phyloP scores from a whole-genome alignment of 768 basidiomycete species.

The Podaxis sp. region DNA sequence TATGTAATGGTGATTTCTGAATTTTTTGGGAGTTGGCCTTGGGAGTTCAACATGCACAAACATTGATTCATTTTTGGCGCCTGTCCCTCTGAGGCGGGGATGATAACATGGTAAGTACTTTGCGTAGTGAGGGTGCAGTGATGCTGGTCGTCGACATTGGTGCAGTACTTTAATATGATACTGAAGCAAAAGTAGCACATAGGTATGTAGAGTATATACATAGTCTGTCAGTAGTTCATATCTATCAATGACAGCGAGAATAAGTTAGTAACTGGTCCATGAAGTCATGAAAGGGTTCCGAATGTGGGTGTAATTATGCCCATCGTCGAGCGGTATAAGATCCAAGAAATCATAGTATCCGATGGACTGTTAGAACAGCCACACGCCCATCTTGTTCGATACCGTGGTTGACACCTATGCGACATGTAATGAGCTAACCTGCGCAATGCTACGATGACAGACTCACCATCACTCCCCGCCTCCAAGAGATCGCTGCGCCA shows the following conservation, averaged over 20 bases:
- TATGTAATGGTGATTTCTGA: not conserved
- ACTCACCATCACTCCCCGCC: not conserved
- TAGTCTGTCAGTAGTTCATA: too few relatives aligned
- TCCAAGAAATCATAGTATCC: not conserved
- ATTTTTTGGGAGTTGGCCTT: slow-evolving; percentile 13
- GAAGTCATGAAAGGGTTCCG: too few relatives aligned
- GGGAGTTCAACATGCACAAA: slow-evolving; percentile 18
- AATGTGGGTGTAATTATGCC: too few relatives aligned
- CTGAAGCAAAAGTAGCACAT: too few relatives aligned
- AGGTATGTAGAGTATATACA: too few relatives aligned
- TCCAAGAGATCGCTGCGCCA: not conserved
- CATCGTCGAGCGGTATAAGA: too few relatives aligned
- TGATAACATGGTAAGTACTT: too few relatives aligned
- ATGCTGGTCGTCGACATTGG: too few relatives aligned
- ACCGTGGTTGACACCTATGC: not conserved
- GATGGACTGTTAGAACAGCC: not conserved
- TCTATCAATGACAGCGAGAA: too few relatives aligned
- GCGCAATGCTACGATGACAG: not conserved
- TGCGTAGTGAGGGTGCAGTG: too few relatives aligned
- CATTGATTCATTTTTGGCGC: not conserved
- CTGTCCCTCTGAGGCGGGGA: not conserved
- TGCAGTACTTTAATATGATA: too few relatives aligned
- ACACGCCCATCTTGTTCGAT: slow-evolving; percentile 9
- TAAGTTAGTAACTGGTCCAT: too few relatives aligned
- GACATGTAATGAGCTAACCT: not conserved